Evolutionary conservation across 2,329 filamentous ascomycete species (phyloP), one percentile per base, ranked within the genome.

Genomic region (Coniochaeta ligniaria): DNA sequence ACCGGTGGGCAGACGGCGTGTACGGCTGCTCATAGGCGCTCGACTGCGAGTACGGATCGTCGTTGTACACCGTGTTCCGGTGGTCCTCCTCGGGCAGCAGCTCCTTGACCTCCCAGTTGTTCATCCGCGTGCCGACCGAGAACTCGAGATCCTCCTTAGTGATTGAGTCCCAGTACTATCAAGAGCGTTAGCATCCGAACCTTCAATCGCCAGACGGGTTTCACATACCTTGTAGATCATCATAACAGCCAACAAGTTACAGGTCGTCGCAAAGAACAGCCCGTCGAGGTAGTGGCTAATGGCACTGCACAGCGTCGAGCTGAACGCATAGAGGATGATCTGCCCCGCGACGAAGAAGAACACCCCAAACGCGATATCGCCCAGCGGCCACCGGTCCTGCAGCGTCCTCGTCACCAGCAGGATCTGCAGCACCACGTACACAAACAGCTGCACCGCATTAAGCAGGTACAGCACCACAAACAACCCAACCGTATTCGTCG

Each of bases 61-160:
- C 89, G 54, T 82, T 78, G 74, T 93, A 95, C 54, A 89, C 75
- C 2, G 90, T 92, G 24, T 80, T 80, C 61, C 90, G 84, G 62
- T 89, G 87, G 16, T 52, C 90, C 60, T 95, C 91, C 65, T 95
- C 91, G 52, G 88, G 85, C 20, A 95, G 81, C 12, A 91, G 82
- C 64, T 98, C 94, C 79, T 98, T 98, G 72, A 98, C 90, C 72
- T 99, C 95, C 95, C 95, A 99, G 74, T 95, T 97, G 78, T 96
- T 96, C 76, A 91, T 90, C 74, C 94, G 91, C 62, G 92, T 92
- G 65, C 94, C 94, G 57, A 99, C 95, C 2, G 92, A 96, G 76
- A 99, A 99, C 73, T 99, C 95, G 66, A 99, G 88, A 74, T 99
- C 95, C 77, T 99, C 95, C 71, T 91, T 92, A 24, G 95, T 99